Evolutionary conservation across 2,329 filamentous ascomycete genomes (phyloP).

Genomic region (Macrophomina tecta): DNA sequence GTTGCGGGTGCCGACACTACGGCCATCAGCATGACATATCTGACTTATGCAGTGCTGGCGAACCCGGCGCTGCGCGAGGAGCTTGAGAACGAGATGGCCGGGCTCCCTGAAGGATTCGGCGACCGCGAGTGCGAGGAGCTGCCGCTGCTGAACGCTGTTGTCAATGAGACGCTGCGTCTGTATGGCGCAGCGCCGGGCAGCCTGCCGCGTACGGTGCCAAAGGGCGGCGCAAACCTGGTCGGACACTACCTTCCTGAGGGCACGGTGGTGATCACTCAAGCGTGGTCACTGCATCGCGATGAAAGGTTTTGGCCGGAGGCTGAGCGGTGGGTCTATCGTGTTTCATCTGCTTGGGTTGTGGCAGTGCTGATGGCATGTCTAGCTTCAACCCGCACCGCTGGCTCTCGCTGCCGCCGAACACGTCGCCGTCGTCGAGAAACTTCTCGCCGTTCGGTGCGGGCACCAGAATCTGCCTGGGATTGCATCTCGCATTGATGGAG

Average conservation of each 20-base stretch:
- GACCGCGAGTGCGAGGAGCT: conserved; percentile 38
- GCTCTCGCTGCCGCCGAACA: conserved; percentile 34
- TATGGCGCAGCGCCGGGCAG: conserved; percentile 45
- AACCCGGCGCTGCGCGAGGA: conserved; percentile 31
- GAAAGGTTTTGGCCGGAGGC: conserved; percentile 5
- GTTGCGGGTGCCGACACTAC: conserved; percentile 46
- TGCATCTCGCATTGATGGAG: conserved; percentile 69
- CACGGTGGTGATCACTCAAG: conserved; percentile 46
- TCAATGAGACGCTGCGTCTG: conserved; percentile 48
- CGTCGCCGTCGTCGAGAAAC: conserved; percentile 41
- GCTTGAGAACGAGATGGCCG: conserved; percentile 36
- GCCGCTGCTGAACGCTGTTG: conserved; percentile 42
- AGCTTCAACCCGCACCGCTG: conserved; percentile 45
- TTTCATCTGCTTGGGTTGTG: not conserved
- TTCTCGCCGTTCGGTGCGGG: conserved; percentile 74
- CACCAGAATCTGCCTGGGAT: conserved; percentile 71
- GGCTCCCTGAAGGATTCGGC: conserved; percentile 31
- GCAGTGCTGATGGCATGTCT: not conserved
- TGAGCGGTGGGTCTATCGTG: not conserved
- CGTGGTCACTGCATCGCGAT: conserved; percentile 49
- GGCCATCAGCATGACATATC: conserved; percentile 42
- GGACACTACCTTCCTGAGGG: conserved; percentile 45
- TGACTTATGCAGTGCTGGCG: conserved; percentile 42
- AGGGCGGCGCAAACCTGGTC: conserved; percentile 40
- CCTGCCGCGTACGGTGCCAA: conserved; percentile 44